Evolutionary conservation across 2,329 filamentous ascomycete genomes (phyloP).

Genomic region (Ramularia collo-cygni): DNA sequence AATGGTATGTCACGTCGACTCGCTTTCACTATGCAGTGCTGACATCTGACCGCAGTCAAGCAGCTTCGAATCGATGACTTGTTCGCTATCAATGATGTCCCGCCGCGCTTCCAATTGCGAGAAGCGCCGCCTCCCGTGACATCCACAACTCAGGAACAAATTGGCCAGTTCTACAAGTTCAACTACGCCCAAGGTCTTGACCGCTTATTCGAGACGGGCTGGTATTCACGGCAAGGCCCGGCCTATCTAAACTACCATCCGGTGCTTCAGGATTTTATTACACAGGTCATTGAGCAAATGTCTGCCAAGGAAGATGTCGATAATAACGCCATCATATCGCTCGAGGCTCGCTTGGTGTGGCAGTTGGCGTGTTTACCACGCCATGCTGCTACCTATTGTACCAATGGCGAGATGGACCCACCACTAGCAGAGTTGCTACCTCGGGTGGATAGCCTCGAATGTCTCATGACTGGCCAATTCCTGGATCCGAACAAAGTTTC

Average conservation of each 20-base stretch:
- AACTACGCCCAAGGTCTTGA: conserved; percentile 71
- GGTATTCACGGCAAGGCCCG: conserved; percentile 60
- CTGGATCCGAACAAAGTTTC: conserved; percentile 55
- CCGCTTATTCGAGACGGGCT: conserved; percentile 72
- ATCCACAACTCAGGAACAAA: conserved; percentile 52
- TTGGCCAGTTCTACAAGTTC: conserved; percentile 66
- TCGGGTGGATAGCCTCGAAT: conserved; percentile 68
- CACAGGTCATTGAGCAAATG: conserved; percentile 51
- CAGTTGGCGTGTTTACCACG: conserved; percentile 47
- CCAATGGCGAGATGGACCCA: conserved; percentile 36
- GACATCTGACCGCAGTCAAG: conserved; percentile 27
- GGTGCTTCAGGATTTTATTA: conserved; percentile 59
- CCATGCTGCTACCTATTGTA: conserved; percentile 30
- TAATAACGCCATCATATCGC: conserved; percentile 35
- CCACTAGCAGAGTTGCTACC: conserved; percentile 52
- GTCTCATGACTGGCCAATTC: conserved; percentile 65
- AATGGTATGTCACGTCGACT: conserved; percentile 20
- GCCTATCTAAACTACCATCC: conserved; percentile 49
- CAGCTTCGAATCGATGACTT: conserved; percentile 64
- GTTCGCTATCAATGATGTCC: conserved; percentile 55
- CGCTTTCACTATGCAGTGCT: conserved; percentile 5
- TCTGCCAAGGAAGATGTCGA: conserved; percentile 14
- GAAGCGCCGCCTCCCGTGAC: conserved; percentile 35
- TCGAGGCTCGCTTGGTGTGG: conserved; percentile 57
- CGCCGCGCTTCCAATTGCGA: conserved; percentile 36